A percentile compares a stretch with the other conserved stretches of the same genome.
phyloP scores from a whole-genome alignment of 2,329 filamentous ascomycete species.

The Ophiocordyceps unilateralis region DNA sequence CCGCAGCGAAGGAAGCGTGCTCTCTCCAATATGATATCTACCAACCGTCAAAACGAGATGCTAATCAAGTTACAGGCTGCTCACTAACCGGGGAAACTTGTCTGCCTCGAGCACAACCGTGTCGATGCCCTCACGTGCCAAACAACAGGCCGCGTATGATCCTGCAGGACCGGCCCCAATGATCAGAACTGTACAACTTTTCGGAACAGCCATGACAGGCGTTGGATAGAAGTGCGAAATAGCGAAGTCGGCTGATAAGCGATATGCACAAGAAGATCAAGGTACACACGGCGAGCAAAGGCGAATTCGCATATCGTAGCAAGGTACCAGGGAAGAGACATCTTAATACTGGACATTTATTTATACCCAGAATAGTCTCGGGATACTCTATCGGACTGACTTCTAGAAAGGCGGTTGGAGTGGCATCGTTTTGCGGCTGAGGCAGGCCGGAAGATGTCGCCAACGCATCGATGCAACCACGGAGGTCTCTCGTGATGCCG shows the following conservation, averaged over 20 bases:
- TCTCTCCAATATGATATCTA: slow-evolving; percentile 20
- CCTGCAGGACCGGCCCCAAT: slow-evolving; percentile 5
- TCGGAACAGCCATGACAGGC: background rate
- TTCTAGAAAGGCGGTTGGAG: no score
- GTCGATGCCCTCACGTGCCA: slow-evolving; percentile 5
- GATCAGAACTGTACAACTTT: background rate
- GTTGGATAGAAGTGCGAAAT: background rate
- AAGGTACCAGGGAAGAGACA: no score
- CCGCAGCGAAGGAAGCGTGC: slow-evolving; percentile 20
- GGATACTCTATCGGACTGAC: no score
- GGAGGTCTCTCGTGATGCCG: no score
- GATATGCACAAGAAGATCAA: no score
- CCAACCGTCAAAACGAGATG: background rate
- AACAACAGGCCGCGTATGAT: slow-evolving; percentile 5
- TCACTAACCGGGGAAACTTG: slow-evolving; percentile 4
- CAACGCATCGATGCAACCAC: no score
- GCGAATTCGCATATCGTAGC: no score
- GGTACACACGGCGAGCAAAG: no score
- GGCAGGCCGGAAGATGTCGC: no score
- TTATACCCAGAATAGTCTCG: no score
- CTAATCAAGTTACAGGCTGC: background rate
- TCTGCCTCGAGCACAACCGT: slow-evolving; percentile 4
- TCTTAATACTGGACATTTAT: no score
- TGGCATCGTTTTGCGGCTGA: no score
- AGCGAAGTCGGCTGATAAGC: background rate